These are phyloP conservation scores for Boletus sp. DNA, from an alignment of 768 basidiomycete genomes.

Conservation along the genomic window DNA sequence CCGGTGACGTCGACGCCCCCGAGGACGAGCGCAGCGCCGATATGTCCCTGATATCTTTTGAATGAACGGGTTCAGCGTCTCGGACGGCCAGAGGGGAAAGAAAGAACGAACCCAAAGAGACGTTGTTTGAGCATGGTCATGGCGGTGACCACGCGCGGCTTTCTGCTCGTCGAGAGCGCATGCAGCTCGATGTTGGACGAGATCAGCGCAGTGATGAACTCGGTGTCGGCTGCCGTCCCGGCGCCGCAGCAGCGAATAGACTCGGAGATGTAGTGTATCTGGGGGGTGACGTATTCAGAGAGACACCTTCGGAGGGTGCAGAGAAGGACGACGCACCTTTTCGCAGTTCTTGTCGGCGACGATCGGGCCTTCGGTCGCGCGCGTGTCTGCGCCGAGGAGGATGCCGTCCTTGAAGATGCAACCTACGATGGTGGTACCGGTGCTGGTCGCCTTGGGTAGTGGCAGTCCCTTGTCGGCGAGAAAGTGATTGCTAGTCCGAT, in stretches of 20 bases:
- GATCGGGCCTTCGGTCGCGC: constrained; percentile 91
- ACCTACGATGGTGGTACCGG: constrained; percentile 97
- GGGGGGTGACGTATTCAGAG: not conserved
- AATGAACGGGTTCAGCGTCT: not conserved
- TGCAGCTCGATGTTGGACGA: constrained; percentile 96
- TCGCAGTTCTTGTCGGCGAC: constrained; percentile 99
- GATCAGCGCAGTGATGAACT: constrained; percentile 92
- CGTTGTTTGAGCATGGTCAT: constrained; percentile 99
- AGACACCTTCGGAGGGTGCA: not conserved
- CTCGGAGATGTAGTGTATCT: constrained; percentile 98
- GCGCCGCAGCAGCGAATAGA: constrained; percentile 97
- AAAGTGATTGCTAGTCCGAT: constrained; percentile 61
- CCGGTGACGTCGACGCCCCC: constrained; percentile 96
- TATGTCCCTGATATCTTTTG: constrained; percentile 82
- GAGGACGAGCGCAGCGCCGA: constrained; percentile 94
- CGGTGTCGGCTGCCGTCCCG: constrained; percentile 98
- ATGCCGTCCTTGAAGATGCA: constrained; percentile 92
- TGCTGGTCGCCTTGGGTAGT: constrained; percentile 83
- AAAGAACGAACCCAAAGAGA: constrained; percentile 69
- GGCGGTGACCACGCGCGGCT: constrained; percentile 92
- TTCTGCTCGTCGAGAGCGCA: constrained; percentile 83
- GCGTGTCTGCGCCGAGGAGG: constrained; percentile 93
- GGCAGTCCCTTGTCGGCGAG: constrained; percentile 67
- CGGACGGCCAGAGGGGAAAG: not conserved
- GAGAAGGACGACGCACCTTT: constrained; percentile 60